phyloP scores from a whole-genome alignment of 305 asterid species.

The Fraxinus xanthoxyloides region DNA sequence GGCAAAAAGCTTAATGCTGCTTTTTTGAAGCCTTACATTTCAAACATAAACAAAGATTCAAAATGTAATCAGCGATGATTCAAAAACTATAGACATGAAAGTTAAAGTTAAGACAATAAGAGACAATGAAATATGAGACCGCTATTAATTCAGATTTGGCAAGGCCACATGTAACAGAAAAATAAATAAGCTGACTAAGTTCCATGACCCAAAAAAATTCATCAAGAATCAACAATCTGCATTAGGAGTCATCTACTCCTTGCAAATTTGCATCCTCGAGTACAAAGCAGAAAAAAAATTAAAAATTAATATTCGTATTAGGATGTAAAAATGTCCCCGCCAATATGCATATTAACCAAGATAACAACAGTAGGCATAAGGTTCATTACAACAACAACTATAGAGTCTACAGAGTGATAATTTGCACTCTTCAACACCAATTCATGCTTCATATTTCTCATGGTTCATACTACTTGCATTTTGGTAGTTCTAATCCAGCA shows the following conservation, averaged over 20 bases:
- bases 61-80: neutral
- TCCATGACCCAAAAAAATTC: neutral
- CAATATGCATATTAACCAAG: neutral
- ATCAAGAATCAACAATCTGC: neutral
- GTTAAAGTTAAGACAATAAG: neutral
- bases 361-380: neutral
- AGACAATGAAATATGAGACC: neutral
- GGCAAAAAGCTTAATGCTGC: neutral
- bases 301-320: neutral
- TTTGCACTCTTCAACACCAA: neutral
- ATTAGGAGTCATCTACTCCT: neutral
- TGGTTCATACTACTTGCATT: neutral
- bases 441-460: neutral
- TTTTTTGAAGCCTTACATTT: neutral
- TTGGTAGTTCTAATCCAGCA: neutral
- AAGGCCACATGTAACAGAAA: neutral
- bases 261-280: neutral
- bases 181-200: neutral
- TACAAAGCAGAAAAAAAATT: neutral
- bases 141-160: neutral
- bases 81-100: neutral
- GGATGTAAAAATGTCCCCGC: neutral
- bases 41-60: neutral
- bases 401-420: neutral
- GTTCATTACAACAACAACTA: neutral